Conservation (phyloP, 2,329 filamentous ascomycete species). For the Ophiostoma novo-ulmi region DNA sequence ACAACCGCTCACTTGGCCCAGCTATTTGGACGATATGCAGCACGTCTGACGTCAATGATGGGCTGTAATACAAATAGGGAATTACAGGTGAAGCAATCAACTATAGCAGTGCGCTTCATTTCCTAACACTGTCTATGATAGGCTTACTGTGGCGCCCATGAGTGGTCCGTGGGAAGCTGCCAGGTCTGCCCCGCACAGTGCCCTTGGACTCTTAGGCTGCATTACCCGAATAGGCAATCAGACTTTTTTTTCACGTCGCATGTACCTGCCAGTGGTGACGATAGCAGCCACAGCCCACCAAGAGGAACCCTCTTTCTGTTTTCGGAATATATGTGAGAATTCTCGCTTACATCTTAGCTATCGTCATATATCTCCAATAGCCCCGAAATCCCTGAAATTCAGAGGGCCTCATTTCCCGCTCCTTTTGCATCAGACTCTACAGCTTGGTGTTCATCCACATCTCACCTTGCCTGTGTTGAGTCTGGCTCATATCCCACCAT, state of each 20-base stretch:
- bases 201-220: not conserved
- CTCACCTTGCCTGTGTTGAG: not conserved
- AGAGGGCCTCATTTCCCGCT: too few relatives aligned
- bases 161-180: not conserved
- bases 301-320: conserved; percentile 8
- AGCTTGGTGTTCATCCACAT: not conserved
- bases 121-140: not conserved
- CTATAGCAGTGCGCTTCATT: not conserved
- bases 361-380: not conserved
- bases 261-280: conserved; percentile 16
- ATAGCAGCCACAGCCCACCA: conserved; percentile 7
- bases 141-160: not conserved
- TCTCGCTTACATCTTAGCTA: not conserved
- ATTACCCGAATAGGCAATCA: conserved; percentile 23
- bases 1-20: not conserved
- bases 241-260: conserved; percentile 22
- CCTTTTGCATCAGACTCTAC: not conserved
- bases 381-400: not conserved
- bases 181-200: conserved; percentile 25
- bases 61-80: not conserved
- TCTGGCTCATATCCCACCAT: conserved; percentile 43
- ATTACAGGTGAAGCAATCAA: not conserved
- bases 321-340: not conserved
- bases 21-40: not conserved
- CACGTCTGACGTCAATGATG: not conserved